A percentile compares a stretch with the other conserved stretches of the same genome.
phyloP scores from a whole-genome alignment of 2,329 filamentous ascomycete genomes.

The Xylariaceae sp. region DNA sequence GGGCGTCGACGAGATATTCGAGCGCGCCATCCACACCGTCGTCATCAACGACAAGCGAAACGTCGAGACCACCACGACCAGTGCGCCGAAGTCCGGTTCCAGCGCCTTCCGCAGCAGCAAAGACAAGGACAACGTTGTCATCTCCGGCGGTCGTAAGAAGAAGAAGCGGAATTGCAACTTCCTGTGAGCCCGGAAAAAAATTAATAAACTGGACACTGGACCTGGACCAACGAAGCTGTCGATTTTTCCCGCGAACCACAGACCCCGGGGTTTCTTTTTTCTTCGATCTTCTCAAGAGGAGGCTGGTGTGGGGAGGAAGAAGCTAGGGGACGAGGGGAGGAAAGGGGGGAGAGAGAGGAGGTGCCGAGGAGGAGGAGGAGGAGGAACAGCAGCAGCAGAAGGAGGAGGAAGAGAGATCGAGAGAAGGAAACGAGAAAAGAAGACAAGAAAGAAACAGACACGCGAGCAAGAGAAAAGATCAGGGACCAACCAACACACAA shows the following conservation, averaged over 20 bases:
- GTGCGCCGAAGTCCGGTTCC: conserved; percentile 28
- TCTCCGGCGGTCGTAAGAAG: conserved; percentile 56
- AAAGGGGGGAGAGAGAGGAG: not conserved
- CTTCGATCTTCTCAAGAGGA: not conserved
- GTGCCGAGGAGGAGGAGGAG: not conserved
- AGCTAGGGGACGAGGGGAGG: not conserved
- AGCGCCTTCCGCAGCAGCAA: conserved; percentile 23
- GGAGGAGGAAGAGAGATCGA: not conserved
- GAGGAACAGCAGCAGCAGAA: not conserved
- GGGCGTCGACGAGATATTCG: conserved; percentile 95
- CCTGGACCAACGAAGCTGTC: not conserved
- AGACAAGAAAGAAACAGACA: not conserved
- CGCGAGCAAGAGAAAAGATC: not conserved
- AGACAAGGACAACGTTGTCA: conserved; percentile 34
- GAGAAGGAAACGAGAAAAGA: not conserved
- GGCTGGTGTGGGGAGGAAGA: not conserved
- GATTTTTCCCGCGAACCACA: not conserved
- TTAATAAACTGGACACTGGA: not conserved
- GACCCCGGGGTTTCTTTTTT: not conserved
- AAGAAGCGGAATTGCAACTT: conserved; percentile 82
- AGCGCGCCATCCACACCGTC: conserved; percentile 82
- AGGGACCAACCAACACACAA: not conserved
- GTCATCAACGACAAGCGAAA: conserved; percentile 73
- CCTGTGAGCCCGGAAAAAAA: conserved; percentile 46
- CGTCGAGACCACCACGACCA: conserved; percentile 45